Evolutionary conservation across 345 rosid species (phyloP), one percentile per base, ranked within the genome.

Genomic region (Gossypium rotundifolium): DNA sequence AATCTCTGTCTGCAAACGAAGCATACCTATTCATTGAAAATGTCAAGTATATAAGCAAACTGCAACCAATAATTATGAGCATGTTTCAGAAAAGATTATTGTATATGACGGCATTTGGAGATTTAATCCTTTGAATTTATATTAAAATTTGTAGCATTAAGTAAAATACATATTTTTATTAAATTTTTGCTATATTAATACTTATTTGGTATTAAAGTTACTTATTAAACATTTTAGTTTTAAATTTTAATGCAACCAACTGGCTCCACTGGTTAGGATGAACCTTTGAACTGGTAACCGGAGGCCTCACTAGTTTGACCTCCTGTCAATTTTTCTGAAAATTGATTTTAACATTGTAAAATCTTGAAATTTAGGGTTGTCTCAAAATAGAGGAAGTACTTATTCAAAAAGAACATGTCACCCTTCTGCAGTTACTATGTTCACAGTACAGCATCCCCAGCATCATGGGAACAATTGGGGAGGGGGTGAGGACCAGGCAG

Each of bases 1-100:
- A 81, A 77, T 78, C 84, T 94, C 71, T 82, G 83, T 67, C 81
- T 89, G 85, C 98, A 92, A 38, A 86, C n/a, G 81, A 89, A 89
- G 78, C 98, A 94, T 45, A 66, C 93, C 97, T 94, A 86, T 78
- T 68, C 72, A 68, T 68, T 68, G 58, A 61, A 69, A 18, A 42
- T 13, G 40, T 18, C 65, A 44, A 52, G 62, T 33, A 11, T 6
- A 61, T 76, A 23, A 77, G 75, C 57, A 45, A 55, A 29, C 51
- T 42, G 23, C 13, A 42, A 72, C 62, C 23, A 70, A 4, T 59
- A 6, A 61, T 63, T 55, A 53, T 33, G 13, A 44, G 20, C n/a
- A 58, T 25, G 18, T n/a, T 23, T 69, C 20, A 7, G 58, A 48
- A 66, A 53, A 45, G 38, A 22, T 52, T 52, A 11, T 52, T 16